Evolutionary conservation across 345 rosid species (phyloP), one percentile per base, ranked within the genome.

Genomic region (Geranium brycei): DNA sequence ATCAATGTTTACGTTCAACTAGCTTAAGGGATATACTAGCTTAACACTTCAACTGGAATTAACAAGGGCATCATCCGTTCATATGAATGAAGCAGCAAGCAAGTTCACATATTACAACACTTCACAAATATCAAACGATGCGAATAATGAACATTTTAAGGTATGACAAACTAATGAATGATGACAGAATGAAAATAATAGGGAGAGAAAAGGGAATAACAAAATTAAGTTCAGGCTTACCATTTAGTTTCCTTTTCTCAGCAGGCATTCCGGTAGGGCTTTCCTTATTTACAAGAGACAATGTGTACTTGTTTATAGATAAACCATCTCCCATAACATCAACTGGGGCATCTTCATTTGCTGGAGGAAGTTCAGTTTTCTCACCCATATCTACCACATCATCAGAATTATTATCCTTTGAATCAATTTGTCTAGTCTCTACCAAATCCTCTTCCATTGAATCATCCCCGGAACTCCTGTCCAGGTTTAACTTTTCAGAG

Each of bases 391-490:
- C 76, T 68, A 77, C 78, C 69, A 72, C 70, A 72, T 83, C 88
- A 71, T 72, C 86, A 71, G 81, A 62, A 64, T 74, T 72, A 80
- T 71, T 71, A 23, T 23, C 28, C 74, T 79, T 83, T 4, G 96
- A 83, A 72, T 93, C 87, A 32, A 82, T 71, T 67, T 79, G 95
- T 75, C 86, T 93, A 70, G 76, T 80, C 65, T 85, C 99, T 51
- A 83, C 75, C 74, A 85, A 83, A 80, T 95, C 97, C 68, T 95
- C 96, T 64, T 87, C 95, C 90, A 87, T 84, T 51, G 95, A 88
- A 64, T 91, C 99, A 79, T 95, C 99, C 80, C 93, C 95, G 66
- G 99, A 91, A 82, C 91, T 84, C 79, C 91, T 84, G 75, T 91
- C 99, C 71, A 95, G 85, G 78, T 87, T 91, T 71, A 95, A 82